Evolutionary conservation across 495 filamentous ascomycete species (phyloP).

Genomic region (Penicillium arizonense): DNA sequence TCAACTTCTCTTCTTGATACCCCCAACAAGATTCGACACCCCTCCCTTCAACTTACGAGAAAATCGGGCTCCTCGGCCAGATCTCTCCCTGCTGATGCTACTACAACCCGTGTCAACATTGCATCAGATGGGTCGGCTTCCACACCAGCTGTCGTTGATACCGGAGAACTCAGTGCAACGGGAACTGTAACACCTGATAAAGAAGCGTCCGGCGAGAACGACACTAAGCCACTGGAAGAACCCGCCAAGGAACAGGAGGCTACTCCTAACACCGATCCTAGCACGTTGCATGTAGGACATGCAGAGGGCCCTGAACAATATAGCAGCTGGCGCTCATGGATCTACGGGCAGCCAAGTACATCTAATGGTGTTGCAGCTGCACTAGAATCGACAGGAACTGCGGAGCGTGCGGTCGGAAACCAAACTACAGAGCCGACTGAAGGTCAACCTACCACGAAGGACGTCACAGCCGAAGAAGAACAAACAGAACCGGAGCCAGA

Average conservation of each 20-base stretch:
- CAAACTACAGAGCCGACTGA: conserved; percentile 20
- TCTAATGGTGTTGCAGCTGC: conserved; percentile 7
- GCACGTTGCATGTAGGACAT: conserved; percentile 6
- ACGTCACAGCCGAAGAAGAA: conserved; percentile 12
- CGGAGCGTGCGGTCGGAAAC: conserved; percentile 17
- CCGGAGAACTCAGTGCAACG: conserved; percentile 16
- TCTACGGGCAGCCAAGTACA: conserved; percentile 33
- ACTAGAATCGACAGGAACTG: conserved; percentile 1
- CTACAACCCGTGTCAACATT: conserved; percentile 51
- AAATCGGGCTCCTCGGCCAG: conserved; percentile 39
- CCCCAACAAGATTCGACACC: conserved; percentile 25
- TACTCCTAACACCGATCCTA: conserved; percentile 8
- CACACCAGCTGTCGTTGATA: conserved; percentile 26
- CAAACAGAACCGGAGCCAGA: conserved; percentile 12
- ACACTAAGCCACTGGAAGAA: conserved; percentile 16
- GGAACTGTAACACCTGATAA: conserved; percentile 21
- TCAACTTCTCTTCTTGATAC: conserved; percentile 31
- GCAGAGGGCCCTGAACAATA: conserved; percentile 32
- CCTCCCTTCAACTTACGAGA: conserved; percentile 43
- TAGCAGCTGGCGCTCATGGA: conserved; percentile 60
- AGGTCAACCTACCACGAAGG: conserved; percentile 14
- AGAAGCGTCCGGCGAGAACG: conserved; percentile 18
- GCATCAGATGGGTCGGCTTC: conserved; percentile 45
- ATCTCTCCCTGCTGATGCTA: conserved; percentile 47
- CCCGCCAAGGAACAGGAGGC: conserved; percentile 14